Conservation (phyloP, 192 early-diverging fungal species). For the Umbelopsis vinacea region DNA sequence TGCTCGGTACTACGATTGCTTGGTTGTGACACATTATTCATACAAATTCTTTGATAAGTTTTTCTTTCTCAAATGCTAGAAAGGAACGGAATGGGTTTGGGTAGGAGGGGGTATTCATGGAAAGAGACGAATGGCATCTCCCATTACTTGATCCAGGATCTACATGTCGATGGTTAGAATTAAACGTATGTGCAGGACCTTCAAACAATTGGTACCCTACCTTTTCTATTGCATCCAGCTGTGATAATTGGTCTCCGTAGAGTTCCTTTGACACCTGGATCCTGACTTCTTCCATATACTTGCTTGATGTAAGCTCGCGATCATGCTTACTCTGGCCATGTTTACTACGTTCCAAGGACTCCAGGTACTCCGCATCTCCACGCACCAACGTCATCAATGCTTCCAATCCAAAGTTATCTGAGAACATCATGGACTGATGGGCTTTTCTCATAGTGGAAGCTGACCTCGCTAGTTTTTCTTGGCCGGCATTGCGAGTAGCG, state of each 20-base stretch:
- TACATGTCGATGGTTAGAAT: slow-evolving; percentile 20
- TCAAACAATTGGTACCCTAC: slow-evolving; percentile 25
- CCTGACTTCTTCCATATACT: slow-evolving; percentile 24
- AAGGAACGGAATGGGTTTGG: not conserved
- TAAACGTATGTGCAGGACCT: not conserved
- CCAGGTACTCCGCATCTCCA: slow-evolving; percentile 28
- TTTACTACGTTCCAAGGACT: slow-evolving; percentile 26
- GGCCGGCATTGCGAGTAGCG: not conserved
- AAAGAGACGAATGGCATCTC: slow-evolving; percentile 36
- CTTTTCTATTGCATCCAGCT: slow-evolving; percentile 27
- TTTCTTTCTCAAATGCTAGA: not conserved
- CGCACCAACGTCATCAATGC: slow-evolving; percentile 49
- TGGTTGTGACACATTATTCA: not conserved
- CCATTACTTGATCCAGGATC: slow-evolving; percentile 45
- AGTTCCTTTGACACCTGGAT: slow-evolving; percentile 22
- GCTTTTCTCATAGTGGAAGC: slow-evolving; percentile 16
- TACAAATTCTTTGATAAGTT: not conserved
- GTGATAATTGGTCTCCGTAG: not conserved
- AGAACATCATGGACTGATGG: slow-evolving; percentile 36
- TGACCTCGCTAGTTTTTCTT: not conserved
- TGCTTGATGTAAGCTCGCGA: slow-evolving; percentile 25
- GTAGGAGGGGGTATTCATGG: slow-evolving; percentile 17
- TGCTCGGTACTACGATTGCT: too few species aligned
- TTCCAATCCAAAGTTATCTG: slow-evolving; percentile 52
- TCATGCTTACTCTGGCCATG: not conserved